Conservation (phyloP, 192 early-diverging fungal genomes). For the Backusella circina region DNA sequence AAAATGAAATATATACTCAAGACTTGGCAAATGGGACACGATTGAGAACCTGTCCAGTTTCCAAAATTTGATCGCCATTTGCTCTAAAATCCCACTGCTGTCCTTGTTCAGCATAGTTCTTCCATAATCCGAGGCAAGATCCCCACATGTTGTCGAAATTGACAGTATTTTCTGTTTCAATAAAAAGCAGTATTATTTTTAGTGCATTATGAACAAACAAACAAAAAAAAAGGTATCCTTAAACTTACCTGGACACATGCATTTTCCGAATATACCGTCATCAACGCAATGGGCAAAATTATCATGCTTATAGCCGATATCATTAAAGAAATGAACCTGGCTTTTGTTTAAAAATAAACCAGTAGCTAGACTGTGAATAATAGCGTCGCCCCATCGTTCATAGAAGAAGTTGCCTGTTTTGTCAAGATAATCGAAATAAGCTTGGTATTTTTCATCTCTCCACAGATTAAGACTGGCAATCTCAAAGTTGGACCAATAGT, state of each 20-base stretch:
- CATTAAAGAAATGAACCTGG: slow-evolving; percentile 68
- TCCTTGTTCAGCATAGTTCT: slow-evolving; percentile 10
- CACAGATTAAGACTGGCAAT: slow-evolving; percentile 72
- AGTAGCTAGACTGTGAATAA: slow-evolving; percentile 63
- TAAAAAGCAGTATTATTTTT: background rate
- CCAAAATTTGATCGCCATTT: slow-evolving; percentile 15
- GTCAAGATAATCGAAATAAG: slow-evolving; percentile 71
- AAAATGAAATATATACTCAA: background rate
- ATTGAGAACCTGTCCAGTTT: background rate
- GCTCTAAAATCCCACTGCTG: slow-evolving; percentile 14
- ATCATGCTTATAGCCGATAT: slow-evolving; percentile 66
- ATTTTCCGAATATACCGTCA: slow-evolving; percentile 32
- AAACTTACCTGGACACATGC: slow-evolving; percentile 25
- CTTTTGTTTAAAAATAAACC: slow-evolving; percentile 50
- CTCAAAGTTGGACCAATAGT: slow-evolving; percentile 80
- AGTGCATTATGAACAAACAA: background rate
- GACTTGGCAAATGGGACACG: background rate
- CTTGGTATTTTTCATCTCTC: slow-evolving; percentile 56
- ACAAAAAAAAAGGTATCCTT: background rate
- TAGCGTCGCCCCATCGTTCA: slow-evolving; percentile 75
- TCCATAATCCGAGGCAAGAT: slow-evolving; percentile 22
- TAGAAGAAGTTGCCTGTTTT: slow-evolving; percentile 82
- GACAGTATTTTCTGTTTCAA: slow-evolving; percentile 3
- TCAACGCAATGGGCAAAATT: slow-evolving; percentile 56
- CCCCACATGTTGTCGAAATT: slow-evolving; percentile 29